Percentiles rank a stretch among this genome's conserved stretches.
Conservation (phyloP, 495 filamentous ascomycete genomes). For the Massariosphaeria phaeospora region DNA sequence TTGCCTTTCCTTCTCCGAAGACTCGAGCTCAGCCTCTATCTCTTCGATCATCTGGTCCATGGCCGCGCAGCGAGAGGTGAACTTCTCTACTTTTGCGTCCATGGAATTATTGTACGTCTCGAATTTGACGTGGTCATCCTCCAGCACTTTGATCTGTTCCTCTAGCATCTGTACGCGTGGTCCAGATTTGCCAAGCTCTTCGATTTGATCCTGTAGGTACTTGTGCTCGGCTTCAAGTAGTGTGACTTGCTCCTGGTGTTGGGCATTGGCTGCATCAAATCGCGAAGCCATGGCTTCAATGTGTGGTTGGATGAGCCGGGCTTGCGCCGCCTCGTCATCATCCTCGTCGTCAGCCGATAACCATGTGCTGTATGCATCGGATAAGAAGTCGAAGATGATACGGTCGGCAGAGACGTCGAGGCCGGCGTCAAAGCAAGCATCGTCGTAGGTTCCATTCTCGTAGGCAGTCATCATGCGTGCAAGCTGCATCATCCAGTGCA, state of each 20-base stretch:
- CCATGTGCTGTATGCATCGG: slow-evolving; percentile 87
- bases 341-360: slow-evolving; percentile 70
- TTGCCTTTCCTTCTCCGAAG: slow-evolving; percentile 73
- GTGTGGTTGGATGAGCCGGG: slow-evolving; percentile 70
- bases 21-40: slow-evolving; percentile 66
- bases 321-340: slow-evolving; percentile 79
- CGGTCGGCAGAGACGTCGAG: slow-evolving; percentile 81
- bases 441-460: slow-evolving; percentile 68
- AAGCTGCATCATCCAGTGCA: slow-evolving; percentile 99
- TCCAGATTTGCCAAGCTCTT: slow-evolving; percentile 76
- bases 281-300: slow-evolving; percentile 81
- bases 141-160: slow-evolving; percentile 77
- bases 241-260: slow-evolving; percentile 73
- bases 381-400: slow-evolving; percentile 89
- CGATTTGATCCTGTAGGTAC: slow-evolving; percentile 71
- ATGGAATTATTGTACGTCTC: slow-evolving; percentile 82
- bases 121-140: slow-evolving; percentile 87
- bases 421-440: slow-evolving; percentile 79
- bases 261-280: slow-evolving; percentile 78
- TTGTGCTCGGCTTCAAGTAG: slow-evolving; percentile 79
- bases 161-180: slow-evolving; percentile 78
- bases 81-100: slow-evolving; percentile 74
- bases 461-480: slow-evolving; percentile 85
- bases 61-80: slow-evolving; percentile 67
- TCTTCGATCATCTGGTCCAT: slow-evolving; percentile 76